phyloP scores from a whole-genome alignment of 305 asterid species.

The Fraxinus albicans region DNA sequence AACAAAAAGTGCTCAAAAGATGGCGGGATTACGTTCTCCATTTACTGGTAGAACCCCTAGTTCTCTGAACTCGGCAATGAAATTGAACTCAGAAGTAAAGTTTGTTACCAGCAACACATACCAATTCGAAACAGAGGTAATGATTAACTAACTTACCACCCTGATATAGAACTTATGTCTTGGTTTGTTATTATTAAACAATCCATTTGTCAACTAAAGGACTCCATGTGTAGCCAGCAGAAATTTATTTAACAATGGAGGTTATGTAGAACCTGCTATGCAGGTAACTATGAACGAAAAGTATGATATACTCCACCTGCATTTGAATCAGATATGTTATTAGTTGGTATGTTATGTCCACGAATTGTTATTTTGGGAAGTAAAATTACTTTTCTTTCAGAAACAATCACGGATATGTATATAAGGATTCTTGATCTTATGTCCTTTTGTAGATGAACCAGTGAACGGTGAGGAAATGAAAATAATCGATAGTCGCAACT shows the following conservation, averaged over 20 bases:
- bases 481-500: neutral
- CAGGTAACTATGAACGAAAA: neutral
- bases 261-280: constrained; percentile 12
- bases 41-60: constrained; percentile 50
- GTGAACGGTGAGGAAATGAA: constrained; percentile 25
- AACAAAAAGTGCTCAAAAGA: constrained; percentile 53
- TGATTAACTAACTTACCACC: neutral
- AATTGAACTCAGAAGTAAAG: constrained; percentile 35
- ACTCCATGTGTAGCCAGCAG: constrained; percentile 38
- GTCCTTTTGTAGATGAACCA: constrained; percentile 34
- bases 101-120: constrained; percentile 25
- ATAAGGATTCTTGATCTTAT: neutral
- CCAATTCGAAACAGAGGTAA: constrained; percentile 47
- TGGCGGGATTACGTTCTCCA: constrained; percentile 42
- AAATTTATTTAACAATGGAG: constrained; percentile 43
- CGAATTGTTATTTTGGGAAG: neutral
- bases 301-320: constrained; percentile 21
- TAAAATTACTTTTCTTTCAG: neutral
- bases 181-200: constrained; percentile 1
- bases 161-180: neutral
- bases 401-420: neutral
- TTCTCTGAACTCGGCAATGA: constrained; percentile 44
- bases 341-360: constrained; percentile 29
- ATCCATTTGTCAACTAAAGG: constrained; percentile 38
- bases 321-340: constrained; percentile 19